Evolutionary conservation across 176 grass and related monocot genomes (phyloP), one percentile per base, ranked within the genome.

Genomic region (Ensete ventricosum): DNA sequence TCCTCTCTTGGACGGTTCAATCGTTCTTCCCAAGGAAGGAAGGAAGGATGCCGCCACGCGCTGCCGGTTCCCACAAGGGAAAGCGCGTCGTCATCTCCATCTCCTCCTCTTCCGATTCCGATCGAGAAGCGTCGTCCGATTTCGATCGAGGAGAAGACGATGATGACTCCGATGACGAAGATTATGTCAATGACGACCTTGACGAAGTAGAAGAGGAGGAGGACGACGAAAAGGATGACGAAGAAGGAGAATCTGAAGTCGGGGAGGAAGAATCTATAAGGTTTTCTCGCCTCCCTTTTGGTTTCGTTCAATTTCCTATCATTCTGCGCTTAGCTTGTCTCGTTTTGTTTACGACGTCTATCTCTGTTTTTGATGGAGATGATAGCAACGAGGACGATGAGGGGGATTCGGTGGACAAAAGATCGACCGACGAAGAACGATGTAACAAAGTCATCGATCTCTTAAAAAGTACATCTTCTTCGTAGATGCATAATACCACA

Each of bases 401-500:
- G 14, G 81, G 79, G 34, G 60, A 64, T 64, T 14, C 52, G 19
- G 76, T 65, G 59, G 73, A 62, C 71, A 62, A 55, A n/a, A 78
- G 73, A 52, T 81, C 81, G 63, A 77, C 52, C 8, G 57, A 78
- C 52, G 87, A 83, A 51, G 79, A 67, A 1, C 52, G 71, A 52
- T 85, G 69, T 82, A 76, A 76, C 19, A 89, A 83, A 84, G 84
- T 92, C 70, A 16, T 83, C 77, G 53, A 86, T 72, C 82, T 87
- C 22, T 77, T 92, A 66, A 53, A 60, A 27, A 72, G 90, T 89
- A 87, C 71, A 11, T 54, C 29, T 74, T 49, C 9, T 22, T 48
- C 64, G 17, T 5, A 24, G 63, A 25, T 22, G 25, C 21, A 65
- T 11, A 65, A 65, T 65, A 10, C 62, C 9, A 10, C 10, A 9